Conservation (phyloP, 768 basidiomycete genomes). For the Strobilomyces echinocephalus region DNA sequence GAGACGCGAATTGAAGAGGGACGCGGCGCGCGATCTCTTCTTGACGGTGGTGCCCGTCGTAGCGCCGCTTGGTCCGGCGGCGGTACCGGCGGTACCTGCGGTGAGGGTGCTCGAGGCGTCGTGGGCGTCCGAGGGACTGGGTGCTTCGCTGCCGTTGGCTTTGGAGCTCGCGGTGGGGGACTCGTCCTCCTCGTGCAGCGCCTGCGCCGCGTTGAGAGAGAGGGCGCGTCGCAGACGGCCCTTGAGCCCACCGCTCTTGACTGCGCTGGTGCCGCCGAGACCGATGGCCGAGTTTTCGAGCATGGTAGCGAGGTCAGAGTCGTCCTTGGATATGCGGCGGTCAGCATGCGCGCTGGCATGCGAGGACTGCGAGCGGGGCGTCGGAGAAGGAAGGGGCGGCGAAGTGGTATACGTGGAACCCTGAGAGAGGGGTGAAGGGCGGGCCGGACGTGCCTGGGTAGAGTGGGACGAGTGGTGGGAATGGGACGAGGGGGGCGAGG, state of each 20-base stretch:
- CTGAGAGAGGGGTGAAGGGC: slow-evolving; percentile 30
- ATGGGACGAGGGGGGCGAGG: slow-evolving; percentile 27
- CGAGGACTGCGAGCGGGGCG: slow-evolving; percentile 25
- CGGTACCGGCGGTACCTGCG: slow-evolving; percentile 31
- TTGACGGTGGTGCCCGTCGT: slow-evolving; percentile 38
- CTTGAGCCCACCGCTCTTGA: slow-evolving; percentile 69
- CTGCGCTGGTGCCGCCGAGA: slow-evolving; percentile 26
- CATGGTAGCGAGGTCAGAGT: slow-evolving; percentile 63
- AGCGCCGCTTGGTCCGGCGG: slow-evolving; percentile 12
- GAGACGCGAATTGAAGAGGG: slow-evolving; percentile 81
- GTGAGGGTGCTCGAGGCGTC: slow-evolving; percentile 35
- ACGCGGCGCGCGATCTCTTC: slow-evolving; percentile 68
- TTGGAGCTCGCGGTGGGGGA: slow-evolving; percentile 9
- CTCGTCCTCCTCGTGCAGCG: slow-evolving; percentile 47
- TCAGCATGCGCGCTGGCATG: slow-evolving; percentile 54
- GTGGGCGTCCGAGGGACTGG: slow-evolving; percentile 21
- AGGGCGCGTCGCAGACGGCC: slow-evolving; percentile 71
- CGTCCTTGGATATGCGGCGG: slow-evolving; percentile 74
- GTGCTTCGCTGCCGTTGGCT: slow-evolving; percentile 31
- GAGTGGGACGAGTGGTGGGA: slow-evolving; percentile 24
- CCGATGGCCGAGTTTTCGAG: slow-evolving; percentile 40
- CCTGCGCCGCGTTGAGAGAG: slow-evolving; percentile 54
- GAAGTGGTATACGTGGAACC: slow-evolving; percentile 24
- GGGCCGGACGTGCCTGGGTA: slow-evolving; percentile 22
- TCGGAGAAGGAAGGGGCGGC: slow-evolving; percentile 9